Evolutionary conservation across 1,139 yeast species (phyloP), one percentile per base, ranked within the genome.

Genomic region (Groenewaldozyma sp.): DNA sequence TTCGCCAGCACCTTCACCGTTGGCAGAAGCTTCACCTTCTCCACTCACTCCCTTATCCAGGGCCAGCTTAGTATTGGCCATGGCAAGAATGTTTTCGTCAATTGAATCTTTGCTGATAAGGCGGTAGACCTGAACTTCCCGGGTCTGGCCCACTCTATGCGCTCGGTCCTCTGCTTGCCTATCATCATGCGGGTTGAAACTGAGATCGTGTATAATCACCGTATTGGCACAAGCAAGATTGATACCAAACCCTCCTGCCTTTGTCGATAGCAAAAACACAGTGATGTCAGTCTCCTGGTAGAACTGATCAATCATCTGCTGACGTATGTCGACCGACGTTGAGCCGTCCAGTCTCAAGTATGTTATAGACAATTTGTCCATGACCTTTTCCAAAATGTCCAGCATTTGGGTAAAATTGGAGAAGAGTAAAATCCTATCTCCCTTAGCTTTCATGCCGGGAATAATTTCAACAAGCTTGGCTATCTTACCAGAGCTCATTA

Each of bases 111-210:
- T 71, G 9, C 82, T 73, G 43, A 93, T 82, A 52, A 93, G 65
- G 44, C 94, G 74, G 37, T 77, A 74, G 13, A 93, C 95, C 35
- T 71, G 68, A 17, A 93, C 99, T 38, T 83, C 91, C 44, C 82
- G 77, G 31, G 82, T 81, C 63, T 93, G 98, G 2, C 99, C 99
- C 21, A 93, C 95, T 59, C 99, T 75, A 60, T 91, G 99, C 0
- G 98, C 95, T 56, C 99, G 74, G 60, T 91, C 98, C 59, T 93
- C 98, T 0, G 99, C 99, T 64, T 91, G 99, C 56, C 82, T 82
- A 58, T 91, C 99, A 59, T 91, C 98, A 59, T 93, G 98, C 0
- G 99, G 99, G 54, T 91, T 91, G 64, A 91, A 91, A 36, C 94
- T 82, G 58, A 87, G 91, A 58, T 91, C 99, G 54, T 79, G 88